Conservation (phyloP, 306 rosid species). For the Gastrolobium villosum region DNA sequence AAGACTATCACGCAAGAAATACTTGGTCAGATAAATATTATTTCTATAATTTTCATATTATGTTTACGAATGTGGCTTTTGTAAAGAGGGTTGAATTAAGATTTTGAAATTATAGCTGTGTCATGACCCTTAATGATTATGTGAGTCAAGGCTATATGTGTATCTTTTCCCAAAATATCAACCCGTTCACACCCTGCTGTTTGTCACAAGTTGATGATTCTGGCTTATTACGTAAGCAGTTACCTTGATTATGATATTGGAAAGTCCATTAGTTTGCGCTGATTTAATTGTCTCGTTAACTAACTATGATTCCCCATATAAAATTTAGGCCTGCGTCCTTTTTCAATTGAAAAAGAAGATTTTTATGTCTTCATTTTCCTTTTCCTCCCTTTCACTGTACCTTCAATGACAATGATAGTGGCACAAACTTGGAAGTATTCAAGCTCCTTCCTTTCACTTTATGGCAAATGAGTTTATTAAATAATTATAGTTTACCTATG, state of each 20-base stretch:
- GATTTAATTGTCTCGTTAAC: conserved; percentile 13
- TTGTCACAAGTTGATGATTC: conserved; percentile 31
- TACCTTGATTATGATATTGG: conserved; percentile 10
- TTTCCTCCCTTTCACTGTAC: not conserved
- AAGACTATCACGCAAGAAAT: not conserved
- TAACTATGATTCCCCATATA: conserved; percentile 2
- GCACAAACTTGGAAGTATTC: not conserved
- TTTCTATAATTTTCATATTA: not conserved
- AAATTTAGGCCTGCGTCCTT: conserved; percentile 27
- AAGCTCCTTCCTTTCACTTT: conserved; percentile 16
- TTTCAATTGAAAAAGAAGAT: not conserved
- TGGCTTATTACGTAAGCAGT: not conserved
- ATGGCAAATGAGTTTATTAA: conserved; percentile 15
- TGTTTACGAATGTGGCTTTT: not conserved
- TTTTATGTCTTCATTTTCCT: conserved; percentile 1
- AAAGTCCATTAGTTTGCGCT: not conserved
- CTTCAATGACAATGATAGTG: not conserved
- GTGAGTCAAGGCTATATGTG: conserved; percentile 7
- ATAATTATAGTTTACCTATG: conserved; percentile 9
- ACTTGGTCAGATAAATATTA: conserved; percentile 13
- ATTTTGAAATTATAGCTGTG: conserved; percentile 1
- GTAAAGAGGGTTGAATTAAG: not conserved
- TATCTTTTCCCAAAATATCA: not conserved
- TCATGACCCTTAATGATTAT: conserved; percentile 1
- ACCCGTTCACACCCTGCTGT: not conserved